Evolutionary conservation across 495 filamentous ascomycete genomes (phyloP).

Genomic region (Emericellopsis terricola): DNA sequence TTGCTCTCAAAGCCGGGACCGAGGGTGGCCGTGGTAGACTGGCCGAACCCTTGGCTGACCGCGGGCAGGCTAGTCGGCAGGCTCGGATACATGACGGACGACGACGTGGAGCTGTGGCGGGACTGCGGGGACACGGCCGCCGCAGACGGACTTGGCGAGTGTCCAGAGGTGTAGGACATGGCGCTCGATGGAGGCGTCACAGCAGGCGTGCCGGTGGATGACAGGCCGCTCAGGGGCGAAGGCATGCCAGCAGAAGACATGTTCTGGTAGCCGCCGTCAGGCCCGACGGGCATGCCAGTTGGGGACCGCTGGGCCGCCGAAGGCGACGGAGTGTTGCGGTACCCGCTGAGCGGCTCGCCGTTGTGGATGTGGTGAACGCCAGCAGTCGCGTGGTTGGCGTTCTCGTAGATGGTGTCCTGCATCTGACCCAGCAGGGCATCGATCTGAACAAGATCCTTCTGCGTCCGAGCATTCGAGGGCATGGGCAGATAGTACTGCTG

Average conservation of each 20-base stretch:
- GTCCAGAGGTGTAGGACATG: slow-evolving; percentile 67
- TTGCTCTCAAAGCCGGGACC: slow-evolving; percentile 66
- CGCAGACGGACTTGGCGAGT: slow-evolving; percentile 59
- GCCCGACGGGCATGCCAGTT: slow-evolving; percentile 35
- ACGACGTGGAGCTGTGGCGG: slow-evolving; percentile 35
- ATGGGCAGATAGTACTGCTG: slow-evolving; percentile 65
- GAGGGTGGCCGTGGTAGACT: slow-evolving; percentile 57
- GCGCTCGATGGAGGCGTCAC: slow-evolving; percentile 81
- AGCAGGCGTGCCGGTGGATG: slow-evolving; percentile 52
- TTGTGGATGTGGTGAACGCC: slow-evolving; percentile 56
- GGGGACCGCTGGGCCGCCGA: slow-evolving; percentile 19
- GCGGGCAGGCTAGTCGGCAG: slow-evolving; percentile 40
- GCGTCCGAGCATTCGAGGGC: slow-evolving; percentile 74
- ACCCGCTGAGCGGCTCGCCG: slow-evolving; percentile 18
- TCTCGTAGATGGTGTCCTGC: slow-evolving; percentile 87
- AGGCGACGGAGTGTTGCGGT: slow-evolving; percentile 9
- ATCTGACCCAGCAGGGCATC: slow-evolving; percentile 91
- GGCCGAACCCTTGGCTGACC: slow-evolving; percentile 45
- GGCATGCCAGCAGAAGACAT: slow-evolving; percentile 37
- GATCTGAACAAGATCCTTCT: slow-evolving; percentile 79
- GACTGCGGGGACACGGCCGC: slow-evolving; percentile 40
- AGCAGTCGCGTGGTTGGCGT: slow-evolving; percentile 56
- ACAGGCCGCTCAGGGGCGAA: slow-evolving; percentile 38
- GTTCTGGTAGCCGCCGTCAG: slow-evolving; percentile 23
- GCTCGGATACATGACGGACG: slow-evolving; percentile 60